These are phyloP conservation scores for Kwoniella europaea DNA, from an alignment of 768 basidiomycete genomes.

Conservation along the genomic window DNA sequence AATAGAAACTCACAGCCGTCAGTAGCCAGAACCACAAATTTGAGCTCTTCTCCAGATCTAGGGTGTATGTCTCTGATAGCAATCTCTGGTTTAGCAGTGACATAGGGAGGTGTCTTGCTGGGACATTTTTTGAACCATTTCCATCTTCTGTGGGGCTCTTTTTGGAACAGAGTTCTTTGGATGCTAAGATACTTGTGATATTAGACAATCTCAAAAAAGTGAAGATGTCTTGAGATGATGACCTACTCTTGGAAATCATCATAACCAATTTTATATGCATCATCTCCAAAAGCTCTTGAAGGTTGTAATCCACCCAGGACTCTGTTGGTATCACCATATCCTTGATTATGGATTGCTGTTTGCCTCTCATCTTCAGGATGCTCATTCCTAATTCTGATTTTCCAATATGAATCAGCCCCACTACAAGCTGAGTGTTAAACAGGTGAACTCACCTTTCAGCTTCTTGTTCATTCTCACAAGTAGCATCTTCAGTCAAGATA, in stretches of 20 bases:
- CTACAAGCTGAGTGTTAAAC: background rate
- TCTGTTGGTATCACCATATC: conserved; percentile 19
- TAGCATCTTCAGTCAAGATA: conserved; percentile 89
- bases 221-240: background rate
- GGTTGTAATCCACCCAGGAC: conserved; percentile 31
- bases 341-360: conserved; percentile 17
- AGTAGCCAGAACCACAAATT: conserved; percentile 43
- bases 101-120: conserved; percentile 38
- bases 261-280: conserved; percentile 35
- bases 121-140: conserved; percentile 5
- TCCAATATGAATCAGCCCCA: background rate
- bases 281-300: conserved; percentile 44
- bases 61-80: conserved; percentile 25
- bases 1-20: conserved; percentile 40
- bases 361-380: conserved; percentile 39
- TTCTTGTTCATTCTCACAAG: conserved; percentile 86
- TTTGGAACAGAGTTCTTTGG: background rate
- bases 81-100: conserved; percentile 40
- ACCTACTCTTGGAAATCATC: conserved; percentile 29
- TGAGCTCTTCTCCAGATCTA: conserved; percentile 35
- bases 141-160: conserved; percentile 2
- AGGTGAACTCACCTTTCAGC: conserved; percentile 67
- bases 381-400: conserved; percentile 27
- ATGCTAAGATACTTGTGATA: background rate
- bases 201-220: background rate